phyloP scores from a whole-genome alignment of 164 flowering plant species.

The Umbilicus rupestris region DNA sequence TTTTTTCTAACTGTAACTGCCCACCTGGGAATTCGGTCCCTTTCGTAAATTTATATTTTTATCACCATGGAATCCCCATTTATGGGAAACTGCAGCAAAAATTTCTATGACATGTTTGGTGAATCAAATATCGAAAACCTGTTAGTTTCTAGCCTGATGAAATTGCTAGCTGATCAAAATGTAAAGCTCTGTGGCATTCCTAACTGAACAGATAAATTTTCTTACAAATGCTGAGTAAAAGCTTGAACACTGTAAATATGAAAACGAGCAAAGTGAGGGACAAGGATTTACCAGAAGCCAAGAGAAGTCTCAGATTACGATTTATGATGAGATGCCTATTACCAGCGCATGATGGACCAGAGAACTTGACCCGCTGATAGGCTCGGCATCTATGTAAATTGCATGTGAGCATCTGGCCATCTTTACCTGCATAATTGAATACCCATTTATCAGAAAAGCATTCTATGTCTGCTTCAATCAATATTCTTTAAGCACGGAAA shows the following conservation, averaged over 20 bases:
- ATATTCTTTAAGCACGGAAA: background rate
- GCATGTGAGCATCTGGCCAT: slow-evolving; percentile 4
- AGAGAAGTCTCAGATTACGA: background rate
- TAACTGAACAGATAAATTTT: background rate
- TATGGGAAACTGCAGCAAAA: too few species aligned
- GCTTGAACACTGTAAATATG: background rate
- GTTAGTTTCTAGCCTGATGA: background rate
- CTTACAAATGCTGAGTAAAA: background rate
- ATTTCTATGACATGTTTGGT: too few species aligned
- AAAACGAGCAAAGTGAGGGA: background rate
- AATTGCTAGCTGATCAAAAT: background rate
- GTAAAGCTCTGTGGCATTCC: background rate
- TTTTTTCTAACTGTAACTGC: slow-evolving; percentile 9
- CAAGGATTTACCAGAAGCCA: background rate
- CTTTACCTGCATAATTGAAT: background rate
- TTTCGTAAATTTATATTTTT: background rate
- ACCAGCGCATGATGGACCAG: slow-evolving; percentile 1
- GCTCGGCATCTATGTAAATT: background rate
- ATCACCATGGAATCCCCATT: background rate
- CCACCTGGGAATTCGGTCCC: slow-evolving; percentile 10
- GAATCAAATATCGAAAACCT: background rate
- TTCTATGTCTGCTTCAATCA: background rate
- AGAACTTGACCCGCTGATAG: slow-evolving; percentile 1
- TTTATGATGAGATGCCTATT: background rate
- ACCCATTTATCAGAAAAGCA: background rate